Percentiles rank a stretch among this genome's conserved stretches.
These are phyloP conservation scores for Ailanthus altissimus DNA, from an alignment of 345 rosid species.

Conservation along the genomic window DNA sequence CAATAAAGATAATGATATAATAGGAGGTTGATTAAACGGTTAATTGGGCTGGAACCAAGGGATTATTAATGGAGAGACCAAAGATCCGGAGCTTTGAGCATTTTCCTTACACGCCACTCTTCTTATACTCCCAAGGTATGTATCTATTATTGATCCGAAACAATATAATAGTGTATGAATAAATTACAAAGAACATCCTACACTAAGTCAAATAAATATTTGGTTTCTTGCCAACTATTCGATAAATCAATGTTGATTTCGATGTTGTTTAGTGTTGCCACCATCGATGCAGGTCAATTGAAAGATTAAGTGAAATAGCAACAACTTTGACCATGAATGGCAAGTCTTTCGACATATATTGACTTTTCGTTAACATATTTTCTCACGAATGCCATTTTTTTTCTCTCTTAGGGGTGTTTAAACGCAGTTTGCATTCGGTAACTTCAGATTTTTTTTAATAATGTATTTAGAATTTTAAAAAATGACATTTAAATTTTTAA, in stretches of 20 bases:
- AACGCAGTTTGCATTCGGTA: too few relatives aligned
- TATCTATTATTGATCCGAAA: not conserved
- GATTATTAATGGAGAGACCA: constrained; percentile 12
- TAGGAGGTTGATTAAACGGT: not conserved
- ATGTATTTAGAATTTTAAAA: too few relatives aligned
- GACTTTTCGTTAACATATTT: too few relatives aligned
- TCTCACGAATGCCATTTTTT: too few relatives aligned
- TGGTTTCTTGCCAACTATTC: too few relatives aligned
- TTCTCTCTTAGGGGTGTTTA: too few relatives aligned
- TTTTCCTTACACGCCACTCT: constrained; percentile 33
- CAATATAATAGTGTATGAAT: not conserved
- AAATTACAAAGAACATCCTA: not conserved
- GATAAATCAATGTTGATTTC: too few relatives aligned
- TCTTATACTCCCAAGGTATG: constrained; percentile 15
- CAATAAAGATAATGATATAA: not conserved
- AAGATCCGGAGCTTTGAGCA: not conserved
- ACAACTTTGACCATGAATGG: not conserved
- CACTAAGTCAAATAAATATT: too few relatives aligned
- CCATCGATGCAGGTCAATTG: not conserved
- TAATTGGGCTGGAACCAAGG: not conserved
- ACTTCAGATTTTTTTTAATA: too few relatives aligned
- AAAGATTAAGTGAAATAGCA: not conserved
- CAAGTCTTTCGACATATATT: too few relatives aligned
- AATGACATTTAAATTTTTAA: too few relatives aligned
- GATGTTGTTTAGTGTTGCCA: too few relatives aligned